Evolutionary conservation across 768 basidiomycete genomes (phyloP).

Genomic region (Boletus pseudopeckii): DNA sequence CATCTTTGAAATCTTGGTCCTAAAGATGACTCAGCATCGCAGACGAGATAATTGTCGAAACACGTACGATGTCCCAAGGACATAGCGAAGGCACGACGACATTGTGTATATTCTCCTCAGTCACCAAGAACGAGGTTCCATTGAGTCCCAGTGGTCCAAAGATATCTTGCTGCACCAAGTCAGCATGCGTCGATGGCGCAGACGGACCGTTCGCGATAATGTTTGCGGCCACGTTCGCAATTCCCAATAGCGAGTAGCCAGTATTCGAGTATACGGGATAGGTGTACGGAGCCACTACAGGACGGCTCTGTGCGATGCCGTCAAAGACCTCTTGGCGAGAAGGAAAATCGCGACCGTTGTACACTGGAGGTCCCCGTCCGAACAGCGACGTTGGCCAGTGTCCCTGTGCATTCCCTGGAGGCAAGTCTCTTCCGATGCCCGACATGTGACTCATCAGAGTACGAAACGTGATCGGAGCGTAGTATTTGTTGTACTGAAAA

Average conservation of each 20-base stretch:
- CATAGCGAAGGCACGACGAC: slow-evolving; percentile 40
- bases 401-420: slow-evolving; percentile 29
- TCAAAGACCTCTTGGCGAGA: slow-evolving; percentile 32
- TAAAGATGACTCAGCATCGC: slow-evolving; percentile 10
- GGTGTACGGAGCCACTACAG: slow-evolving; percentile 41
- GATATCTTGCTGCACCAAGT: slow-evolving; percentile 46
- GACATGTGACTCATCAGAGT: slow-evolving; percentile 42
- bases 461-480: slow-evolving; percentile 37
- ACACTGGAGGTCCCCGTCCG: slow-evolving; percentile 28
- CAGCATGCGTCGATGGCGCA: slow-evolving; percentile 36
- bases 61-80: slow-evolving; percentile 35
- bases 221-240: slow-evolving; percentile 36
- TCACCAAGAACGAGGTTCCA: slow-evolving; percentile 40
- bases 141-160: slow-evolving; percentile 46
- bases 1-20: slow-evolving; percentile 40
- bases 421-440: slow-evolving; percentile 33
- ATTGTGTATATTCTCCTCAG: slow-evolving; percentile 32
- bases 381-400: slow-evolving; percentile 40
- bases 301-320: slow-evolving; percentile 36
- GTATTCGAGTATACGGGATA: slow-evolving; percentile 44
- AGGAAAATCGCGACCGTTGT: slow-evolving; percentile 32
- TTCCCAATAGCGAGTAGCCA: slow-evolving; percentile 34
- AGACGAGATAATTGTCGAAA: neutral
- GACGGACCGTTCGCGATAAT: slow-evolving; percentile 9
- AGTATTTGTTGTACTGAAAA: slow-evolving; percentile 19